These are phyloP conservation scores for Neofusicoccum sp. DNA, from an alignment of 2,329 filamentous ascomycete species.

Conservation along the genomic window DNA sequence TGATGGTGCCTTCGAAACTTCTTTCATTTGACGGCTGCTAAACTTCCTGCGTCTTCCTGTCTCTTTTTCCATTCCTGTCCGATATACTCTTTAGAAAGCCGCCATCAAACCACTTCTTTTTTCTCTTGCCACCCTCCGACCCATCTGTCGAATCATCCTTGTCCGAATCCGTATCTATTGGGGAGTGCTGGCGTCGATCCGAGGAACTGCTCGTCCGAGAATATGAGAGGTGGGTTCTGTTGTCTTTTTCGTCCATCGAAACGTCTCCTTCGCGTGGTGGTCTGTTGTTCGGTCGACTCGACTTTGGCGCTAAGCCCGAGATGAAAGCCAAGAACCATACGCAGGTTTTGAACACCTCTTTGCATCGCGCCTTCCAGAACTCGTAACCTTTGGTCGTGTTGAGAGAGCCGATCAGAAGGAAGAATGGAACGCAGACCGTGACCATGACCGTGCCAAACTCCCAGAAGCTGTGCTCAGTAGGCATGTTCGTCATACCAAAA, in stretches of 20 bases:
- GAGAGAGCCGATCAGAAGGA: constrained; percentile 49
- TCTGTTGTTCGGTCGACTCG: not conserved
- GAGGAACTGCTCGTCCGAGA: not conserved
- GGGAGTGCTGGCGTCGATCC: not conserved
- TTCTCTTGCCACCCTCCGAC: not conserved
- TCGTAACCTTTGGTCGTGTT: constrained; percentile 45
- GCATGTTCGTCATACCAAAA: constrained; percentile 57
- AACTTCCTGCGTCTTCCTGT: not conserved
- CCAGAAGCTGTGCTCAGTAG: constrained; percentile 37
- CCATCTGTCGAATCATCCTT: not conserved
- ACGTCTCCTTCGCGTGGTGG: not conserved
- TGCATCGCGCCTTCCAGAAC: constrained; percentile 33
- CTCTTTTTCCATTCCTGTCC: constrained; percentile 1
- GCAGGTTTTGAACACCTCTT: constrained; percentile 21
- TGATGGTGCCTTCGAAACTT: not conserved
- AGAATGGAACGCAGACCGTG: constrained; percentile 50
- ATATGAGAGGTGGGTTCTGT: not conserved
- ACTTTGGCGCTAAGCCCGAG: not conserved
- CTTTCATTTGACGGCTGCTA: constrained; percentile 3
- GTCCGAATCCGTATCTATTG: not conserved
- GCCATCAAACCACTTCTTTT: not conserved
- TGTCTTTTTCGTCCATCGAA: not conserved
- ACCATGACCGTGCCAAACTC: constrained; percentile 45
- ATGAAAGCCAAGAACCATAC: constrained; percentile 17
- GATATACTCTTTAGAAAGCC: constrained; percentile 5